Evolutionary conservation across 176 grass and related monocot genomes (phyloP), one percentile per base, ranked within the genome.

Genomic region (Oryza glaberrima): DNA sequence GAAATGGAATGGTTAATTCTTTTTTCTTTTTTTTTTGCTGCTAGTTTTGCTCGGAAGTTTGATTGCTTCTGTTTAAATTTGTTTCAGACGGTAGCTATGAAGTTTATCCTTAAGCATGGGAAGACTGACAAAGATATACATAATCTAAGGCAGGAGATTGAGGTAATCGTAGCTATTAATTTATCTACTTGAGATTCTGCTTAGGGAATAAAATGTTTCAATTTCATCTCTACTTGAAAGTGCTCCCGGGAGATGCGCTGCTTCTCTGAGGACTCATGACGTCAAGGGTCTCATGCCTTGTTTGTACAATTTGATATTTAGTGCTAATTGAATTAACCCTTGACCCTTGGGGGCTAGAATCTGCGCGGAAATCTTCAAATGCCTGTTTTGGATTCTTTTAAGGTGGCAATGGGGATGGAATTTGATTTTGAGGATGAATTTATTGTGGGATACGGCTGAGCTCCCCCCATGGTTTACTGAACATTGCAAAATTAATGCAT

Each of bases 121-220:
- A 99, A 99, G 78, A 96, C 78, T 2, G 91, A 99, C 17, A 98
- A 98, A 88, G 96, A 98, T 71, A 79, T 98, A 22, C 93, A 98
- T 75, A 98, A 99, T 70, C 85, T 99, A 52, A 90, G 93, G 79
- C 96, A 96, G 86, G 96, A 99, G 73, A 99, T 99, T 28, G 93
- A 98, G 87, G 91, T 95, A 68, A 45, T 10, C 77, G 17, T 44
- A 54, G 32, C 22, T 88, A 23, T 76, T 49, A 2, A 6, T 64
- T 17, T 64, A 0, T 23, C 54, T 79, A 46, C 52, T 41, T 84
- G 60, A 68, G 14, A 49, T 48, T 23, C 3, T 4, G 49, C 22
- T 67, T 67, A 11, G 13, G 25, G 69, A 9, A 67, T 6, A 67
- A 60, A 30, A 1, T 15, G 3, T 81, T 32, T 32, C 23, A 16